Conservation (phyloP, 108 stramenopile species). For the Discostella stelligeroides region DNA sequence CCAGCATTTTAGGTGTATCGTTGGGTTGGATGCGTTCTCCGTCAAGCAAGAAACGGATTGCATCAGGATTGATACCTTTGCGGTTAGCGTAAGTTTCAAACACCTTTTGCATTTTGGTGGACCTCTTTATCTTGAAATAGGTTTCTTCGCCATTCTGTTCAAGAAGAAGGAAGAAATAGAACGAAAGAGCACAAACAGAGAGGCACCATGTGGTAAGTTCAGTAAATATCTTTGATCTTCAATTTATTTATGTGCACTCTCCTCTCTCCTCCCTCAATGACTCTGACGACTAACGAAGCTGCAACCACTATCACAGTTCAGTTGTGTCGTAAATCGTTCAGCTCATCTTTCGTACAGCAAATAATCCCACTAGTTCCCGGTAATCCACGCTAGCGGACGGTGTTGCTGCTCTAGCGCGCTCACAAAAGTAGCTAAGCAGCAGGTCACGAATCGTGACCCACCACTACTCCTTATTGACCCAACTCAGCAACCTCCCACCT, state of each 20-base stretch:
- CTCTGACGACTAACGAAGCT: neutral
- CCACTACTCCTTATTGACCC: neutral
- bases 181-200: neutral
- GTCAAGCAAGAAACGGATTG: slow-evolving; percentile 93
- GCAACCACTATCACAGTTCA: neutral
- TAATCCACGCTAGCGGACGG: too few relatives aligned
- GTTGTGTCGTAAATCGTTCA: neutral
- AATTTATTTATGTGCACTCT: too few relatives aligned
- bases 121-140: slow-evolving; percentile 97
- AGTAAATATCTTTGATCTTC: too few relatives aligned
- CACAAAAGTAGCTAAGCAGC: too few relatives aligned
- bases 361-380: too few relatives aligned
- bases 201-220: neutral
- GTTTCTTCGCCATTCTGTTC: slow-evolving; percentile 92
- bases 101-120: slow-evolving; percentile 95
- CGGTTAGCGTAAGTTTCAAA: slow-evolving; percentile 88
- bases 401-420: too few relatives aligned
- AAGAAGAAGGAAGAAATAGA: neutral
- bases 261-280: too few relatives aligned
- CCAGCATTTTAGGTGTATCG: slow-evolving; percentile 84
- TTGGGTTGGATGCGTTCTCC: slow-evolving; percentile 88
- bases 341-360: neutral
- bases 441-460: neutral
- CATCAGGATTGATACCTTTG: slow-evolving; percentile 77
- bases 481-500: too few relatives aligned